Evolutionary conservation across 148 eudicot genomes (phyloP).

Genomic region (Vaccinium myrtillus): DNA sequence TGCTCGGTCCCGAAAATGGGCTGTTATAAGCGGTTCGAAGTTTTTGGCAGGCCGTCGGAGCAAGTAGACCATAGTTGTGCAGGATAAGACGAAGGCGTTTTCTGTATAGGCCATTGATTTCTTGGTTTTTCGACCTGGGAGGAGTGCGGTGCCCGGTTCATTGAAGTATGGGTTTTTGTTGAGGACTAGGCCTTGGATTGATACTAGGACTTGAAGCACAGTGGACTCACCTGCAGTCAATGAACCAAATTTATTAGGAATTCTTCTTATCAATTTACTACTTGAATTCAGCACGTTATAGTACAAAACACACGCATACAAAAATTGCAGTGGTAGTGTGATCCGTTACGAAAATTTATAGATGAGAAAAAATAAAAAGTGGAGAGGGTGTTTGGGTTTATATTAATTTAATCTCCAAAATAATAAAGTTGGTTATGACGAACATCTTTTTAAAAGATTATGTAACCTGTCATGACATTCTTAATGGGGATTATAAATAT

Average conservation of each 20-base stretch:
- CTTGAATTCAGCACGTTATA: background rate
- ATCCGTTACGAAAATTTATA: too few relatives aligned
- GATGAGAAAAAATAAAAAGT: background rate
- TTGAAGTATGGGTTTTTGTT: conserved; percentile 73
- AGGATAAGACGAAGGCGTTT: conserved; percentile 37
- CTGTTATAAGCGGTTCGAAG: conserved; percentile 40
- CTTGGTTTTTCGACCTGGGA: conserved; percentile 23
- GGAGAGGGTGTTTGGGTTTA: background rate
- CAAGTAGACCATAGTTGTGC: conserved; percentile 52
- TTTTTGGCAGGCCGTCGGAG: conserved; percentile 43
- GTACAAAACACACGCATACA: background rate
- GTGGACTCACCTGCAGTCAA: conserved; percentile 34
- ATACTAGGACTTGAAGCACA: conserved; percentile 64
- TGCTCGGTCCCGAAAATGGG: conserved; percentile 41
- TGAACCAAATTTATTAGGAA: background rate
- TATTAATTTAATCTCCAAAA: background rate
- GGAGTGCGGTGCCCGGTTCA: conserved; percentile 42
- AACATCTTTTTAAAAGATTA: background rate
- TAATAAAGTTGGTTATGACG: background rate
- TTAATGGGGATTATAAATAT: background rate
- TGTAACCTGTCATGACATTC: background rate
- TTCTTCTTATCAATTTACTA: background rate
- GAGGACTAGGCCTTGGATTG: conserved; percentile 80
- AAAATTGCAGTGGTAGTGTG: too few relatives aligned
- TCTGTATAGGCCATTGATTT: conserved; percentile 46